phyloP scores from a whole-genome alignment of 2,329 filamentous ascomycete genomes.

The Alternaria conjuncta region DNA sequence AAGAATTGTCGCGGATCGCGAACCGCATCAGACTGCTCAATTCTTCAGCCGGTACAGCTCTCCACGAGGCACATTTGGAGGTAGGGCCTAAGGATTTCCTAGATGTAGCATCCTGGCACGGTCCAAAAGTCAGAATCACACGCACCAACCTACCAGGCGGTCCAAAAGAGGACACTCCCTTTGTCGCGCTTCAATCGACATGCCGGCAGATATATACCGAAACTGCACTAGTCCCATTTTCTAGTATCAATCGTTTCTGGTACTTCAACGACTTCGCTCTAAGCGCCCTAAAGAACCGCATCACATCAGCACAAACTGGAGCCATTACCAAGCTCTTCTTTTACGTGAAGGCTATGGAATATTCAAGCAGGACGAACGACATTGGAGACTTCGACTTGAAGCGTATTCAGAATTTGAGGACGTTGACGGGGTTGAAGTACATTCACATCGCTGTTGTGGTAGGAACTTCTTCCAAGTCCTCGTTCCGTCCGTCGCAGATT shows the following conservation, averaged over 20 bases:
- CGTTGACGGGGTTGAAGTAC: background rate
- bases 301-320: background rate
- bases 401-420: background rate
- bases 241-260: background rate
- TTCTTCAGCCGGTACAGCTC: background rate
- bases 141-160: background rate
- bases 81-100: background rate
- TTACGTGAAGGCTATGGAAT: background rate
- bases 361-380: background rate
- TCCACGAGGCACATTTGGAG: background rate
- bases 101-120: background rate
- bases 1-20: background rate
- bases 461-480: background rate
- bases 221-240: background rate
- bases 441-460: background rate
- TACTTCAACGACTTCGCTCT: background rate
- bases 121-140: background rate
- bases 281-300: background rate
- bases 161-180: background rate
- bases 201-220: background rate
- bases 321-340: background rate
- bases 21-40: background rate
- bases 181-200: background rate
- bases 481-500: background rate
- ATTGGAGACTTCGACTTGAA: background rate